phyloP scores from a whole-genome alignment of 371 early-diverging fungal species.

The Phascolomyces articulosus region DNA sequence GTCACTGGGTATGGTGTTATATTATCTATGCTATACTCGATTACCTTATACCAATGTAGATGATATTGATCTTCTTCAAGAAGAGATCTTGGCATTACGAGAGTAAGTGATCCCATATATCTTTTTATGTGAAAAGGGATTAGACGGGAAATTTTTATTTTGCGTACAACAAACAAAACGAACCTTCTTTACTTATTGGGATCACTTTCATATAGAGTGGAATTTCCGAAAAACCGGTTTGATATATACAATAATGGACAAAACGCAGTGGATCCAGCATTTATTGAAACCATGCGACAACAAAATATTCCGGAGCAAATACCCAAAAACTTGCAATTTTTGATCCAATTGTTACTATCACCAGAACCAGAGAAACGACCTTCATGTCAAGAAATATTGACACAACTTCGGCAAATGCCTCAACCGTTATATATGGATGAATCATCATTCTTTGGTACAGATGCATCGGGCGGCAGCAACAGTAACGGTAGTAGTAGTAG shows the following conservation, averaged over 20 bases:
- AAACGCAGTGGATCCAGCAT: constrained; percentile 5
- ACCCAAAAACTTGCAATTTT: constrained; percentile 58
- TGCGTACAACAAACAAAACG: too few species aligned
- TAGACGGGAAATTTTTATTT: too few species aligned
- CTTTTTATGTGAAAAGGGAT: too few species aligned
- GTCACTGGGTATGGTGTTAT: constrained; percentile 93
- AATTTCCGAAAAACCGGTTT: constrained; percentile 35
- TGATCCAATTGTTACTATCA: constrained; percentile 64
- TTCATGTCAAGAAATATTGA: constrained; percentile 64
- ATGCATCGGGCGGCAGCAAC: not conserved
- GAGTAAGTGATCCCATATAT: constrained; percentile 28
- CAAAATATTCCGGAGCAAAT: constrained; percentile 38
- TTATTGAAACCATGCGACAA: constrained; percentile 16
- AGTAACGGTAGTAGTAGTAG: not conserved
- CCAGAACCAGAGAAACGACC: constrained; percentile 67
- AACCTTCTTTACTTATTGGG: too few species aligned
- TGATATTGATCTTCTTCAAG: constrained; percentile 81
- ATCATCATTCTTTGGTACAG: not conserved
- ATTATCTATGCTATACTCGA: constrained; percentile 83
- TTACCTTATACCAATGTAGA: constrained; percentile 88
- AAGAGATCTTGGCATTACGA: constrained; percentile 76
- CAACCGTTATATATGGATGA: constrained; percentile 3
- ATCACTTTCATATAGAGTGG: constrained; percentile 25
- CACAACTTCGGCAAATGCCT: constrained; percentile 9
- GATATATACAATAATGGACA: constrained; percentile 26